Evolutionary conservation across 805 yeast genomes (phyloP).

Genomic region (Candida palmyrensis): DNA sequence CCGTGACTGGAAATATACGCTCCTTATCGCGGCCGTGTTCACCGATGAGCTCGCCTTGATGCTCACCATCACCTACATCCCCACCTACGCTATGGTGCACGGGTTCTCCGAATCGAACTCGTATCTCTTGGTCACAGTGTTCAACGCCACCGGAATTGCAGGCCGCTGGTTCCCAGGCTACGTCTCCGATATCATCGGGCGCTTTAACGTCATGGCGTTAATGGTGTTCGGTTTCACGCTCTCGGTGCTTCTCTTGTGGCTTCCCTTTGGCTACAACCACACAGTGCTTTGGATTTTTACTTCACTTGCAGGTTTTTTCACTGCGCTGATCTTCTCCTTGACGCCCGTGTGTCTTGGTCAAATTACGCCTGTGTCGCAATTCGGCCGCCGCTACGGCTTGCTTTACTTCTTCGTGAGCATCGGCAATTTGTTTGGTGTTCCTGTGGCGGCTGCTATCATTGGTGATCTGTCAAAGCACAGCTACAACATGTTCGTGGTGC

Average conservation of each 20-base stretch:
- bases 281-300: constrained; percentile 48
- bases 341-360: constrained; percentile 69
- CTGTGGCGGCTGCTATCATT: constrained; percentile 31
- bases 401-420: constrained; percentile 54
- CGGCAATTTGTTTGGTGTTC: constrained; percentile 32
- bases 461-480: constrained; percentile 22
- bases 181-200: constrained; percentile 50
- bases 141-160: constrained; percentile 42
- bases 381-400: constrained; percentile 67
- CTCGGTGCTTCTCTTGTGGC: constrained; percentile 54
- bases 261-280: constrained; percentile 51
- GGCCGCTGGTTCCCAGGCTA: constrained; percentile 56
- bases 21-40: constrained; percentile 37
- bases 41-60: constrained; percentile 49
- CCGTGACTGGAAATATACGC: constrained; percentile 27
- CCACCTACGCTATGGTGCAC: constrained; percentile 50
- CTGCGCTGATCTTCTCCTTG: constrained; percentile 58
- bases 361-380: constrained; percentile 56
- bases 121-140: constrained; percentile 40
- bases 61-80: constrained; percentile 48
- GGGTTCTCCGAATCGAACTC: constrained; percentile 42
- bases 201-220: constrained; percentile 50
- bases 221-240: constrained; percentile 44
- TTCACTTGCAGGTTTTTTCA: constrained; percentile 51
- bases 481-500: constrained; percentile 27